These are phyloP conservation scores for Angophora floribunda DNA, from an alignment of 345 rosid genomes.

Conservation along the genomic window DNA sequence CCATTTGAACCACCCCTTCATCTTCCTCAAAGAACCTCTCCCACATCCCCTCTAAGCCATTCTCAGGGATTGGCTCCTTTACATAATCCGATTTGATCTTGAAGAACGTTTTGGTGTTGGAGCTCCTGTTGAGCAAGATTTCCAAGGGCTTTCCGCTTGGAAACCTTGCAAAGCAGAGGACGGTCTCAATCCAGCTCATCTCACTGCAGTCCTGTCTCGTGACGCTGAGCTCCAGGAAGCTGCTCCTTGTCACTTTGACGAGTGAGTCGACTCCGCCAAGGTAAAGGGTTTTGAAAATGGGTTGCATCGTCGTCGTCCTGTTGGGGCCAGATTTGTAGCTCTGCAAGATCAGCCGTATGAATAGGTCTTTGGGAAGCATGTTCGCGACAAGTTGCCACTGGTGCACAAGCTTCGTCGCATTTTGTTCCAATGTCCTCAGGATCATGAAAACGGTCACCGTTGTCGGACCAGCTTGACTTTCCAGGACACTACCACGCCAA, in stretches of 20 bases:
- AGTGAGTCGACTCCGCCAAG: constrained; percentile 8
- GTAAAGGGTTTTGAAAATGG: constrained; percentile 1
- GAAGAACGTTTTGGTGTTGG: not conserved
- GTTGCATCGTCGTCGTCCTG: not conserved
- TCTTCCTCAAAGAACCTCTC: not conserved
- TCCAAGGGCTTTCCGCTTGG: not conserved
- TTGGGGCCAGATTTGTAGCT: not conserved
- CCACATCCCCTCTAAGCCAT: constrained; percentile 8
- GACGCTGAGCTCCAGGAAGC: constrained; percentile 10
- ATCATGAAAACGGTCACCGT: not conserved
- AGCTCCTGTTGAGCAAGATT: not conserved
- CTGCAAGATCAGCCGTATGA: not conserved
- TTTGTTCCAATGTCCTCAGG: not conserved
- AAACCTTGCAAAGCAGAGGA: not conserved
- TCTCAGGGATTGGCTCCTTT: constrained; percentile 4
- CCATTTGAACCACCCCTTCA: not conserved
- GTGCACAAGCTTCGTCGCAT: not conserved
- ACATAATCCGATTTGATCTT: constrained; percentile 20
- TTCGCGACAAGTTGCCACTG: not conserved
- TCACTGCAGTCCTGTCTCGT: constrained; percentile 4
- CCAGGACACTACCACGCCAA: not conserved
- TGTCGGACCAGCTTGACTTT: not conserved
- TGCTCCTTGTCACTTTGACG: not conserved
- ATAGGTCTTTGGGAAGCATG: not conserved
- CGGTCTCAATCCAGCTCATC: constrained; percentile 16